Evolutionary conservation across 108 stramenopile species (phyloP), one percentile per base, ranked within the genome.

Genomic region (Discostella pseudostelligera): DNA sequence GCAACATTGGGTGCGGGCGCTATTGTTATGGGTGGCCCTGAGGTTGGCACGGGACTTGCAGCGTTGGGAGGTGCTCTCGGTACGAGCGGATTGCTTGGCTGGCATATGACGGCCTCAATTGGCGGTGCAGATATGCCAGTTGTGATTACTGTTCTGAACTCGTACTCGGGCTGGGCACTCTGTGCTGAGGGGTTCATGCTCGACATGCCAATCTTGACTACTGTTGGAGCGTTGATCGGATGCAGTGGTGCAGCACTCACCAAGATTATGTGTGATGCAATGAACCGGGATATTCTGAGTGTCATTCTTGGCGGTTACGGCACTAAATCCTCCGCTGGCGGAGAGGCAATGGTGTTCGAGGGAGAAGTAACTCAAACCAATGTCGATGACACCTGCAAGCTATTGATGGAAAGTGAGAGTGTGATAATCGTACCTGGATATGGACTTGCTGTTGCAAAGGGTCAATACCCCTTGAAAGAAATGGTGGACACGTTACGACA

Each of bases 161-260:
- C 87, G 10, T 98, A 98, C 71, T 83, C 81, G 17, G 94, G 94
- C 11, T 95, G 94, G 94, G 94, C 94, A 1, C 81, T 99, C 9
- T 98, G 97, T 72, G 98, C 98, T 10, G 99, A 99, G 79, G 99
- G 99, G 26, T 97, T 99, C 82, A 97, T 99, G 93, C 83, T 99
- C 55, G 93, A 99, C 67, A 94, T 96, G 88, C 97, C 97, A 10
- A 78, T 99, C 59, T 78, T 99, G 63, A 98, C 98, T 11, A 93
- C 96, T 16, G 97, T 99, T 35, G 99, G 99, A 36, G 98, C 99
- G 11, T 76, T 99, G 62, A 98, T 99, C 78, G 99, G 99, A 51
- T 98, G 94, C 80, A 95, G 93, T 68, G 99, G 99, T 42, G 98
- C 97, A 32, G 95, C 98, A 53, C 83, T 99, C 6, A 98, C 99